Conservation (phyloP, 257 asterid genomes). For the Craterostigma plantagineum region DNA sequence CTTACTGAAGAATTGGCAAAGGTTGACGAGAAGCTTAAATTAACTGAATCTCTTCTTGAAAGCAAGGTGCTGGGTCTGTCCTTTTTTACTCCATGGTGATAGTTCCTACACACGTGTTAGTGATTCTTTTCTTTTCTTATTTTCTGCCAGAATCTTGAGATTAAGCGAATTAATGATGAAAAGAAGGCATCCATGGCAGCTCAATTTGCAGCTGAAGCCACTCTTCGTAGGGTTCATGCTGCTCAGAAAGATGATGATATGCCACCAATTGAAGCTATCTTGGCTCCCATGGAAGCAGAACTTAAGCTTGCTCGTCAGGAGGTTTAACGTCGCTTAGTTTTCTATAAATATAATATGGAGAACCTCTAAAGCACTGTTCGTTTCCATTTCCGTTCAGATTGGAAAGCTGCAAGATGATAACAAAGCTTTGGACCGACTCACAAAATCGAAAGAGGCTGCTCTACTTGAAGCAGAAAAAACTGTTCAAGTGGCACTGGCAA, state of each 20-base stretch:
- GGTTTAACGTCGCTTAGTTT: constrained; percentile 60
- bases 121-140: constrained; percentile 1
- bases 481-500: constrained; percentile 82
- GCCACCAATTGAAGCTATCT: constrained; percentile 98
- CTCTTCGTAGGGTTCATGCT: constrained; percentile 93
- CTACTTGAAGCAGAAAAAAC: constrained; percentile 92
- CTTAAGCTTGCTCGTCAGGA: constrained; percentile 94
- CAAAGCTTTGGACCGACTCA: constrained; percentile 87
- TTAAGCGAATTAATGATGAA: constrained; percentile 87
- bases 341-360: constrained; percentile 6
- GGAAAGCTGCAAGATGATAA: constrained; percentile 94
- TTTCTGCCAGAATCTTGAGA: constrained; percentile 85
- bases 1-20: constrained; percentile 69
- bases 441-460: constrained; percentile 97
- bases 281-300: constrained; percentile 96
- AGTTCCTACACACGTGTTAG: constrained; percentile 3
- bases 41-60: constrained; percentile 68
- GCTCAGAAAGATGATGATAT: constrained; percentile 96
- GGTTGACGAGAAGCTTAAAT: constrained; percentile 80
- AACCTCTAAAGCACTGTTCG: constrained; percentile 11
- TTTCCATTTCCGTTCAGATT: constrained; percentile 28
- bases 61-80: constrained; percentile 49
- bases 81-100: background rate
- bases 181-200: constrained; percentile 97
- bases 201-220: constrained; percentile 98